Percentiles rank a stretch among this genome's conserved stretches.
These are phyloP conservation scores for Ordospora pajunii DNA, from an alignment of 371 early-diverging fungal species.

Conservation along the genomic window DNA sequence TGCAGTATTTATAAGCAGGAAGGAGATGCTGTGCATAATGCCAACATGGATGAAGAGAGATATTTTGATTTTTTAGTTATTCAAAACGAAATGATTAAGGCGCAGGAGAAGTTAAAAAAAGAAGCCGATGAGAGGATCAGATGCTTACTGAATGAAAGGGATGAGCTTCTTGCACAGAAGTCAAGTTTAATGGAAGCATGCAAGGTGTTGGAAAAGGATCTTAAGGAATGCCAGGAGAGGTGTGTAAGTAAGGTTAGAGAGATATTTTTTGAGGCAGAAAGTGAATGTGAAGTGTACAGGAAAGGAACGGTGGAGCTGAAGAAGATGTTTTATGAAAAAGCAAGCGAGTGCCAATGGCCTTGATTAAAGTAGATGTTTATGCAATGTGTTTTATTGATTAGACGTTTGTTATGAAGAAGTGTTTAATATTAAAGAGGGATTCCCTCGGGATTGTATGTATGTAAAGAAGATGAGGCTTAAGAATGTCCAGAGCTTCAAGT, in stretches of 20 bases:
- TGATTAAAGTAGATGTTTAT: not conserved
- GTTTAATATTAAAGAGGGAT: not conserved
- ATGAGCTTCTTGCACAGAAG: not conserved
- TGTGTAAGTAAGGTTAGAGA: conserved; percentile 10
- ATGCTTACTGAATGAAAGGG: conserved; percentile 8
- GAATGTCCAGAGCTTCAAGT: conserved; percentile 57
- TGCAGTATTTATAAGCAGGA: not conserved
- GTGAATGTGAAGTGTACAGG: not conserved
- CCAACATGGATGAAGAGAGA: not conserved
- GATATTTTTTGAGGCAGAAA: not conserved
- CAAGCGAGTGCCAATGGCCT: not conserved
- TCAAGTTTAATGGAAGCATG: not conserved
- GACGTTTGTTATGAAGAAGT: not conserved
- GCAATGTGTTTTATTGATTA: not conserved
- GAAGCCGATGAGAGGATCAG: conserved; percentile 15
- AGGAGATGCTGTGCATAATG: not conserved
- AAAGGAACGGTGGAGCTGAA: conserved; percentile 4
- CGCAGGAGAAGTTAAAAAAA: conserved; percentile 47
- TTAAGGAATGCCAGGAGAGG: not conserved
- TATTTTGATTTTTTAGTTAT: conserved; percentile 53
- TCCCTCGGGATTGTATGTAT: conserved; percentile 38
- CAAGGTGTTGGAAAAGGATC: not conserved
- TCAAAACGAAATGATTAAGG: conserved; percentile 48
- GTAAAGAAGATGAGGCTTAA: conserved; percentile 49
- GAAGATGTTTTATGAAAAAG: not conserved